Percentiles rank a stretch among this genome's conserved stretches.
These are phyloP conservation scores for Trichoderma parareesei DNA, from an alignment of 495 filamentous ascomycete species.

Conservation along the genomic window DNA sequence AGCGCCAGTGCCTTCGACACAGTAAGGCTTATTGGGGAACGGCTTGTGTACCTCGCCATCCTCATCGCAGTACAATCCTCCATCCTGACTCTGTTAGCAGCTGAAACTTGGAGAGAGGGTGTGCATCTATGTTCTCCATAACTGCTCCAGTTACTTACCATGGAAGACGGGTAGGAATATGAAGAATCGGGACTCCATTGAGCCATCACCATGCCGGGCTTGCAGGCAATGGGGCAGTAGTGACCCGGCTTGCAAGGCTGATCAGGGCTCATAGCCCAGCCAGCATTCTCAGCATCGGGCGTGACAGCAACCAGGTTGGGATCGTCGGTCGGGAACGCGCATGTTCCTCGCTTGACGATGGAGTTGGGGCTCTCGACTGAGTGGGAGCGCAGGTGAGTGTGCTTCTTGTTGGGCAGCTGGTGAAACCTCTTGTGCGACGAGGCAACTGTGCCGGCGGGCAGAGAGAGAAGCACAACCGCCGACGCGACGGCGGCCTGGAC, in stretches of 20 bases:
- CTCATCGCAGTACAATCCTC: slow-evolving; percentile 67
- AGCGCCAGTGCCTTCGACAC: slow-evolving; percentile 59
- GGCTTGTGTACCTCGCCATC: slow-evolving; percentile 62
- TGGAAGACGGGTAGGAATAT: slow-evolving; percentile 63
- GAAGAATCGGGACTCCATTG: slow-evolving; percentile 70
- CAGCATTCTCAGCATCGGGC: slow-evolving; percentile 56
- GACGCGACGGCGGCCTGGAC: slow-evolving; percentile 4
- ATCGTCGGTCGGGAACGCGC: slow-evolving; percentile 53
- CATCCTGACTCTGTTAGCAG: slow-evolving; percentile 44
- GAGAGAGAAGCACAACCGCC: slow-evolving; percentile 1
- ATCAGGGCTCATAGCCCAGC: slow-evolving; percentile 79
- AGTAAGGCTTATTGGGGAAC: slow-evolving; percentile 61
- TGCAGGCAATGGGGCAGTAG: slow-evolving; percentile 76
- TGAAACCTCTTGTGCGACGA: slow-evolving; percentile 5
- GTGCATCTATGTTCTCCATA: background rate
- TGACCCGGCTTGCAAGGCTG: slow-evolving; percentile 58
- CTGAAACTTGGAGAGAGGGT: background rate
- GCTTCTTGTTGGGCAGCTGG: slow-evolving; percentile 7
- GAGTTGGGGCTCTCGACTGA: background rate
- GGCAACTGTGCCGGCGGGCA: background rate
- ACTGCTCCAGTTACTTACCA: slow-evolving; percentile 45
- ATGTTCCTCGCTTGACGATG: slow-evolving; percentile 25
- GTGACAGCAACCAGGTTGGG: slow-evolving; percentile 62
- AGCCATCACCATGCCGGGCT: slow-evolving; percentile 64
- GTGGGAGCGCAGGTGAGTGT: slow-evolving; percentile 5